Conservation (phyloP, 2,329 filamentous ascomycete genomes). For the Coniochaeta pulveracea region DNA sequence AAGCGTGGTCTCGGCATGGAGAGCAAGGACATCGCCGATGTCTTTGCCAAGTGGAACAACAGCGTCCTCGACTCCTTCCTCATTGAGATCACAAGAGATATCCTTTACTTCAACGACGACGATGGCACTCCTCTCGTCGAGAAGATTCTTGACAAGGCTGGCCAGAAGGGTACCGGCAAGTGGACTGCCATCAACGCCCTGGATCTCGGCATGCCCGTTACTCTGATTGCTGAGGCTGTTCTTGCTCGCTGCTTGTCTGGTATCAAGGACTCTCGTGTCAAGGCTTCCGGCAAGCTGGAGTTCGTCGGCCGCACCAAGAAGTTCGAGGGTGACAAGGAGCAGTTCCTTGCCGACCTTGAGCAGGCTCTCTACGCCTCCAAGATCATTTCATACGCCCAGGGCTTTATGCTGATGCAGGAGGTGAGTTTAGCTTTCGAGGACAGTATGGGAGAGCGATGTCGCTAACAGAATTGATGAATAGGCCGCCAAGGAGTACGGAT, state of each 20-base stretch:
- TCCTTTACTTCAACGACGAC: constrained; percentile 97
- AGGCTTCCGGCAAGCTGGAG: constrained; percentile 67
- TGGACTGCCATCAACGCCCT: constrained; percentile 99
- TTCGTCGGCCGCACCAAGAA: constrained; percentile 62
- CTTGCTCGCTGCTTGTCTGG: constrained; percentile 89
- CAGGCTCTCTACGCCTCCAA: constrained; percentile 98
- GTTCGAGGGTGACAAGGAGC: constrained; percentile 83
- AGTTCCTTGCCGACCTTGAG: constrained; percentile 95
- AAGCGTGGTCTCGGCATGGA: constrained; percentile 88
- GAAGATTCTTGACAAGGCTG: constrained; percentile 98
- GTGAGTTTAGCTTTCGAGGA: constrained; percentile 36
- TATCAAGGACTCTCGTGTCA: constrained; percentile 84
- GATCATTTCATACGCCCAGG: constrained; percentile 99
- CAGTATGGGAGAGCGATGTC: constrained; percentile 6
- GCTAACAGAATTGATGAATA: constrained; percentile 21
- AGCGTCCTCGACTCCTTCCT: constrained; percentile 98
- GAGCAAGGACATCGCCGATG: constrained; percentile 92
- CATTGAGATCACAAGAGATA: constrained; percentile 97
- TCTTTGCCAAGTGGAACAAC: constrained; percentile 94
- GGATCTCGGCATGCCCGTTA: constrained; percentile 97
- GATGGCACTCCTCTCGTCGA: constrained; percentile 85
- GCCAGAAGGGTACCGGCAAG: constrained; percentile 99
- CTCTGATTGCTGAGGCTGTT: constrained; percentile 93
- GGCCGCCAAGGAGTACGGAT: constrained; percentile 90
- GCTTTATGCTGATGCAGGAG: constrained; percentile 99